These are phyloP conservation scores for Whalleya microplaca DNA, from an alignment of 2,329 filamentous ascomycete species.

Conservation along the genomic window DNA sequence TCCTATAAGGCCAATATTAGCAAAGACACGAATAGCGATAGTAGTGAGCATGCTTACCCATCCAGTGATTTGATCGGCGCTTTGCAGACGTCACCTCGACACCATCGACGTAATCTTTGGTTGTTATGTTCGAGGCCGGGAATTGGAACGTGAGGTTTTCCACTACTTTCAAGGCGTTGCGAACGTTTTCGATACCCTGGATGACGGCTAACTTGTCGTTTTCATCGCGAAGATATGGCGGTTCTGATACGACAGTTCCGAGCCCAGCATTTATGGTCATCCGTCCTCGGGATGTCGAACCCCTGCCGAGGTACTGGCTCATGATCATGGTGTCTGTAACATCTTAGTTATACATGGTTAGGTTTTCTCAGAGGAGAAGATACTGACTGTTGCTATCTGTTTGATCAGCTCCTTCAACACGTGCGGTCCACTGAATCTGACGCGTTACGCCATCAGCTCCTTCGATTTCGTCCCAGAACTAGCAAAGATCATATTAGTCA, in stretches of 20 bases:
- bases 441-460: conserved; percentile 62
- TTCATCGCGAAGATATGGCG: conserved; percentile 61
- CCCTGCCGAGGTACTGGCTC: conserved; percentile 66
- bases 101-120: conserved; percentile 57
- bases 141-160: conserved; percentile 61
- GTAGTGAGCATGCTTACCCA: conserved; percentile 41
- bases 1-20: conserved; percentile 27
- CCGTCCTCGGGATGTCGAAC: conserved; percentile 62
- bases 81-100: conserved; percentile 40
- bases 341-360: background rate
- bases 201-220: conserved; percentile 65
- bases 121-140: conserved; percentile 56
- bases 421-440: conserved; percentile 68
- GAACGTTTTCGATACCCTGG: conserved; percentile 62
- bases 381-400: conserved; percentile 39
- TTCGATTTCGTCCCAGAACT: conserved; percentile 60
- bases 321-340: conserved; percentile 52
- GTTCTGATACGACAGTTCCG: conserved; percentile 59
- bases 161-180: conserved; percentile 55
- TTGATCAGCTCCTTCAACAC: conserved; percentile 57
- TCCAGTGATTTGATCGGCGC: conserved; percentile 56
- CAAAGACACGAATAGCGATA: background rate
- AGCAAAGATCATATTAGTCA: conserved; percentile 7
- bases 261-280: conserved; percentile 63
- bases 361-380: background rate